phyloP scores from a whole-genome alignment of 257 asterid genomes.

The Jasminum sambac region DNA sequence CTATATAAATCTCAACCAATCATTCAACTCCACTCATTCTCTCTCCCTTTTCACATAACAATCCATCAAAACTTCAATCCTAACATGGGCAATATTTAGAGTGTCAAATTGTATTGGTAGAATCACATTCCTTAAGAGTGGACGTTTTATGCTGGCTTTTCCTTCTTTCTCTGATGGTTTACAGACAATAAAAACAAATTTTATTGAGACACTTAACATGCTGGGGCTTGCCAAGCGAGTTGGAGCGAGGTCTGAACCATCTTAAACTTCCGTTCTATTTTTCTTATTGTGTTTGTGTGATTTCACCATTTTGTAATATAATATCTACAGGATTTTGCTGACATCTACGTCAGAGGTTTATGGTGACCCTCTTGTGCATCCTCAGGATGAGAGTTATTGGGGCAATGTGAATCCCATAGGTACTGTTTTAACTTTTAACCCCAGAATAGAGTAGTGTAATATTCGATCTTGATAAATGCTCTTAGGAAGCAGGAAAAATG shows the following conservation, averaged over 20 bases:
- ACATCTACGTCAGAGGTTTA: constrained; percentile 97
- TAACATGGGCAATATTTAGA: too few relatives aligned
- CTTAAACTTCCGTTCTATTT: neutral
- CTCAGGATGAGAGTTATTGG: constrained; percentile 97
- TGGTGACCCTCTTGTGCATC: constrained; percentile 95
- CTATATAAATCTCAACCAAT: too few relatives aligned
- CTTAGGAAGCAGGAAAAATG: neutral
- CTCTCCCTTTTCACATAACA: too few relatives aligned
- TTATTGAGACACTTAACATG: constrained; percentile 95
- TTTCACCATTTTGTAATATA: constrained; percentile 6
- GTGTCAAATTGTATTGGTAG: too few relatives aligned
- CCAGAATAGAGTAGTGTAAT: neutral
- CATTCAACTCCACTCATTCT: too few relatives aligned
- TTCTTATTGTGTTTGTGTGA: neutral
- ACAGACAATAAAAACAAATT: constrained; percentile 96
- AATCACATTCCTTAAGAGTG: neutral
- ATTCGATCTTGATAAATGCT: neutral
- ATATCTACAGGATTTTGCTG: constrained; percentile 66
- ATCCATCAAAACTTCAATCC: too few relatives aligned
- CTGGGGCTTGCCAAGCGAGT: constrained; percentile 98
- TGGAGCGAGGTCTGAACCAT: constrained; percentile 77
- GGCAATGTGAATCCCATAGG: constrained; percentile 98
- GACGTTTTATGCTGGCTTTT: constrained; percentile 5
- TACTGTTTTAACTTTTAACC: constrained; percentile 23
- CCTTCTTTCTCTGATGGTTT: neutral